phyloP scores from a whole-genome alignment of 257 asterid genomes.

The Petunia axillaris region DNA sequence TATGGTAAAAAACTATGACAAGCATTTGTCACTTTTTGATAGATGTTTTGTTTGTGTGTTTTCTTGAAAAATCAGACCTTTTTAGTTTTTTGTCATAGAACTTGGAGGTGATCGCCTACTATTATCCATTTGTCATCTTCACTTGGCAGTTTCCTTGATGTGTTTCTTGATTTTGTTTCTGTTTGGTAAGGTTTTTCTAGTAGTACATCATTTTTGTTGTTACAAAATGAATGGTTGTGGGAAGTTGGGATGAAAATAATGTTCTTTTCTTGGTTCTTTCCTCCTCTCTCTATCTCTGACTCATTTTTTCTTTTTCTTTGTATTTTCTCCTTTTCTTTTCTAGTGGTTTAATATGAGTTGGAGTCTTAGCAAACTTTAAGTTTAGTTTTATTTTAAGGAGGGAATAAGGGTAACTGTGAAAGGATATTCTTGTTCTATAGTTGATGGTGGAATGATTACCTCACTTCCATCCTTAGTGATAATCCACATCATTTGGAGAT shows the following conservation, averaged over 20 bases:
- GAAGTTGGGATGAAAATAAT: slow-evolving; percentile 19
- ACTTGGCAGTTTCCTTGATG: slow-evolving; percentile 9
- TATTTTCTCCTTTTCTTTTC: slow-evolving; percentile 13
- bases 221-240: slow-evolving; percentile 16
- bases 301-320: slow-evolving; percentile 3
- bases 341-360: background rate
- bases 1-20: slow-evolving; percentile 26
- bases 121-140: slow-evolving; percentile 4
- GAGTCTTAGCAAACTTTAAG: background rate
- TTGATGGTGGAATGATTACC: slow-evolving; percentile 2
- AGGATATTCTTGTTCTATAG: slow-evolving; percentile 31
- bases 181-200: slow-evolving; percentile 26
- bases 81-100: slow-evolving; percentile 21
- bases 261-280: slow-evolving; percentile 10
- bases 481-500: too few species aligned
- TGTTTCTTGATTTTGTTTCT: slow-evolving; percentile 6
- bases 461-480: background rate
- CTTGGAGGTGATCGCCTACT: background rate
- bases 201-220: slow-evolving; percentile 13
- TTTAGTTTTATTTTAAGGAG: background rate
- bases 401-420: background rate
- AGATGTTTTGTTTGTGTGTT: slow-evolving; percentile 4
- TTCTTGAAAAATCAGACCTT: slow-evolving; percentile 25
- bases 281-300: slow-evolving; percentile 25
- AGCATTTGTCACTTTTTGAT: background rate